Conservation (phyloP, 2,329 filamentous ascomycete species). For the Botryosphaeria dothidea region DNA sequence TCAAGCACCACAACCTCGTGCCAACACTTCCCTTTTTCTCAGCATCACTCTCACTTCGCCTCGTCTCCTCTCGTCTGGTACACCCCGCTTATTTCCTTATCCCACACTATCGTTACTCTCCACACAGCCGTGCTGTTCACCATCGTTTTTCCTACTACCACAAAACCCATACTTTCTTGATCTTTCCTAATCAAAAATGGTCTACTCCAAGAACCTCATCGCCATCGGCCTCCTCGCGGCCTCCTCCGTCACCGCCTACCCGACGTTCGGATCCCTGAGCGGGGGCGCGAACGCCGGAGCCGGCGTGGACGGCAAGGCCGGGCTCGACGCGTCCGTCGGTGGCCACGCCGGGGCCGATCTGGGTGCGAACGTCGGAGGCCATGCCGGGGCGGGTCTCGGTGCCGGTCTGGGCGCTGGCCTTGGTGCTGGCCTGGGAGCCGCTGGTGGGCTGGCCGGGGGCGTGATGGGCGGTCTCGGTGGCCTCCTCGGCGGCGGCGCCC, state of each 20-base stretch:
- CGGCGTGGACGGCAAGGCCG: background rate
- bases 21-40: background rate
- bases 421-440: background rate
- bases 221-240: conserved; percentile 1
- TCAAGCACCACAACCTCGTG: background rate
- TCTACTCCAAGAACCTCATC: conserved; percentile 7
- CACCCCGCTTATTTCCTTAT: background rate
- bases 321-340: too few species aligned
- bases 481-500: background rate
- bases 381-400: background rate
- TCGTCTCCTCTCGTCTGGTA: background rate
- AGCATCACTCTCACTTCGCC: background rate
- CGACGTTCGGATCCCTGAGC: background rate
- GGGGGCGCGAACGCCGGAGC: background rate
- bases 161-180: background rate
- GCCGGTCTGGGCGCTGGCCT: background rate
- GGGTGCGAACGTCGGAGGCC: background rate
- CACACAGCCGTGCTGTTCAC: background rate
- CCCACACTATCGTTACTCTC: background rate
- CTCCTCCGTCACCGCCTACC: background rate
- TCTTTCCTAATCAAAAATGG: background rate
- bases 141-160: background rate
- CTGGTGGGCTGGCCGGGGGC: background rate
- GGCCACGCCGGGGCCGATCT: background rate
- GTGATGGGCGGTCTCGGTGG: background rate